A percentile compares a stretch with the other conserved stretches of the same genome.
These are phyloP conservation scores for Aspergillus sp. DNA, from an alignment of 2,329 filamentous ascomycete species.

Conservation along the genomic window DNA sequence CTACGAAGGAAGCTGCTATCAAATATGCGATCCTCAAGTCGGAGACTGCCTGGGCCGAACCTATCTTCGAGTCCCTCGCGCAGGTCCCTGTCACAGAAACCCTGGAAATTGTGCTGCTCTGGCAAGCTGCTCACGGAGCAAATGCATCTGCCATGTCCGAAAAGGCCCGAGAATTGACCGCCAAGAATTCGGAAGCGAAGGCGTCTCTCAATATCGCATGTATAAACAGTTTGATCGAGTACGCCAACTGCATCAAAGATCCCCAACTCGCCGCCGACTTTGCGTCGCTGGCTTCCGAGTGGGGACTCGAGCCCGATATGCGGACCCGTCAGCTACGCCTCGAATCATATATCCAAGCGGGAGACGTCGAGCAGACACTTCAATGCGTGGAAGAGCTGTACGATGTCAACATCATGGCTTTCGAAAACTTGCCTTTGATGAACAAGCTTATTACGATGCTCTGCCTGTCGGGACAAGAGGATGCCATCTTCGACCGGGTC, in stretches of 20 bases:
- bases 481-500: conserved; percentile 67
- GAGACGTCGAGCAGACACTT: conserved; percentile 63
- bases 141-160: conserved; percentile 68
- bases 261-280: conserved; percentile 72
- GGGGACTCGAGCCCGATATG: conserved; percentile 64
- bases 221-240: conserved; percentile 73
- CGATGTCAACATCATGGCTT: conserved; percentile 52
- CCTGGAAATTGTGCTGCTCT: conserved; percentile 73
- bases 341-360: conserved; percentile 68
- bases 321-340: conserved; percentile 73
- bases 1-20: conserved; percentile 56
- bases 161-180: conserved; percentile 68
- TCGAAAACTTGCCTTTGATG: conserved; percentile 61
- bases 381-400: conserved; percentile 55
- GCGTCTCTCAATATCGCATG: conserved; percentile 64
- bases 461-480: conserved; percentile 51
- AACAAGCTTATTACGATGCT: conserved; percentile 72
- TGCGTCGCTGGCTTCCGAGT: conserved; percentile 62
- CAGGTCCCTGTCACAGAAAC: conserved; percentile 51
- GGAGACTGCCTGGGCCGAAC: conserved; percentile 60
- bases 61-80: conserved; percentile 53
- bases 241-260: conserved; percentile 68
- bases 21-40: conserved; percentile 60
- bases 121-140: conserved; percentile 70
- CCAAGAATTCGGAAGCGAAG: conserved; percentile 41